Conservation (phyloP, 495 filamentous ascomycete species). For the Cladorrhinum samala region DNA sequence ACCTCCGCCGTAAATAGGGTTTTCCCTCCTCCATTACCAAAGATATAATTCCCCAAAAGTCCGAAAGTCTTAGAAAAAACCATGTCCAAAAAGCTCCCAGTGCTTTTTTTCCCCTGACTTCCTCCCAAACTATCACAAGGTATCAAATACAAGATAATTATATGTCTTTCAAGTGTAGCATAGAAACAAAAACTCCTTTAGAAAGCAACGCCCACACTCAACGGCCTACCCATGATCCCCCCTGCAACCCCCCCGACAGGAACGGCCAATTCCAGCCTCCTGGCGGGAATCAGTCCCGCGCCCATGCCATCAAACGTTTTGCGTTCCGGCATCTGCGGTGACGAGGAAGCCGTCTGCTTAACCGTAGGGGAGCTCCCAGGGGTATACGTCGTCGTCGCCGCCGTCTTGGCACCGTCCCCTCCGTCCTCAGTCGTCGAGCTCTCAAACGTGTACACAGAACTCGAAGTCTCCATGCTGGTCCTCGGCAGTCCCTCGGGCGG, state of each 20-base stretch:
- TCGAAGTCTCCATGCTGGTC: slow-evolving; percentile 34
- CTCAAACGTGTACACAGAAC: slow-evolving; percentile 36
- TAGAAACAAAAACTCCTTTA: slow-evolving; percentile 13
- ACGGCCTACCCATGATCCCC: slow-evolving; percentile 23
- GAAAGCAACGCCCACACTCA: slow-evolving; percentile 43
- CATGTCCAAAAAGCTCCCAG: too few species aligned
- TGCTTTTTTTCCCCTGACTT: too few species aligned
- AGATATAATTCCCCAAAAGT: too few species aligned
- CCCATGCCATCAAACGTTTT: neutral
- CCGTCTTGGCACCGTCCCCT: slow-evolving; percentile 17
- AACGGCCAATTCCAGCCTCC: neutral
- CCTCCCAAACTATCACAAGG: too few species aligned
- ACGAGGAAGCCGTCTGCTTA: slow-evolving; percentile 27
- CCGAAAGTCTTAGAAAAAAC: too few species aligned
- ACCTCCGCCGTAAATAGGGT: too few species aligned
- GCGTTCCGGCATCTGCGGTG: slow-evolving; percentile 14
- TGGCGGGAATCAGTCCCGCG: neutral
- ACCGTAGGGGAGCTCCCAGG: slow-evolving; percentile 36
- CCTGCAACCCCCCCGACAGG: neutral
- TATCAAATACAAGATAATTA: neutral
- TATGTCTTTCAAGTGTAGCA: slow-evolving; percentile 6
- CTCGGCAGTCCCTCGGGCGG: slow-evolving; percentile 24
- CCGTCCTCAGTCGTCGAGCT: slow-evolving; percentile 7
- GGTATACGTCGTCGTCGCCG: slow-evolving; percentile 38
- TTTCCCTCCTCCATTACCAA: too few species aligned